Percentiles rank a stretch among this genome's conserved stretches.
phyloP scores from a whole-genome alignment of 75 land plant genomes.

The Larix kaempferi region DNA sequence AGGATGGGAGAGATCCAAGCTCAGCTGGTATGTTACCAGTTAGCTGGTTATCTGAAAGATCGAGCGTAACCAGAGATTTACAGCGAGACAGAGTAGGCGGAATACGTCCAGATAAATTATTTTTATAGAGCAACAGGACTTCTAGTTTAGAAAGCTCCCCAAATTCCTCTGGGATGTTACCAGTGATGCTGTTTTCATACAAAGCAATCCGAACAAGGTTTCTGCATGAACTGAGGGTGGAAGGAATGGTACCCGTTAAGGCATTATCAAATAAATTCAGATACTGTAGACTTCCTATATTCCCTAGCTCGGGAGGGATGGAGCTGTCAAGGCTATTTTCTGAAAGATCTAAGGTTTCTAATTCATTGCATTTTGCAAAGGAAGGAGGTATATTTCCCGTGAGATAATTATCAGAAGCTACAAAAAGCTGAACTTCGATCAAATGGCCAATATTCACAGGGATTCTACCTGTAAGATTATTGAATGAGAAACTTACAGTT shows the following conservation, averaged over 20 bases:
- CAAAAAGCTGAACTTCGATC: conserved; percentile 37
- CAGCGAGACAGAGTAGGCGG: conserved; percentile 34
- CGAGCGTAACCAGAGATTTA: conserved; percentile 37
- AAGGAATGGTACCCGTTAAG: conserved; percentile 49
- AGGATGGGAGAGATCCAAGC: conserved; percentile 44
- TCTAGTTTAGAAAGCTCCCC: conserved; percentile 30
- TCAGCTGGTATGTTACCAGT: conserved; percentile 55
- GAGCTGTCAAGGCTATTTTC: conserved; percentile 39
- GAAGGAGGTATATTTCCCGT: conserved; percentile 53
- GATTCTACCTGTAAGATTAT: conserved; percentile 52
- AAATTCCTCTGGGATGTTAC: conserved; percentile 44
- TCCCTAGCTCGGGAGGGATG: conserved; percentile 55
- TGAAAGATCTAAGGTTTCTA: conserved; percentile 44
- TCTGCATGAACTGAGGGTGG: conserved; percentile 37
- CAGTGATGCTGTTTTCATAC: conserved; percentile 41
- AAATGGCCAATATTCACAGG: conserved; percentile 44
- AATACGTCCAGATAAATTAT: conserved; percentile 44
- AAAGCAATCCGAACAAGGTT: conserved; percentile 26
- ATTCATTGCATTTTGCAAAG: conserved; percentile 23
- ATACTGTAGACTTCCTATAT: conserved; percentile 22
- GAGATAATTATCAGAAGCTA: conserved; percentile 26
- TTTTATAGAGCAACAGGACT: conserved; percentile 34
- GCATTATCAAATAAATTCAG: conserved; percentile 40
- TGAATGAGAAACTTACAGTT: conserved; percentile 16
- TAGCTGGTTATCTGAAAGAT: conserved; percentile 49